These are phyloP conservation scores for Fagopyrum tataricum DNA, from an alignment of 148 eudicot species.

Conservation along the genomic window DNA sequence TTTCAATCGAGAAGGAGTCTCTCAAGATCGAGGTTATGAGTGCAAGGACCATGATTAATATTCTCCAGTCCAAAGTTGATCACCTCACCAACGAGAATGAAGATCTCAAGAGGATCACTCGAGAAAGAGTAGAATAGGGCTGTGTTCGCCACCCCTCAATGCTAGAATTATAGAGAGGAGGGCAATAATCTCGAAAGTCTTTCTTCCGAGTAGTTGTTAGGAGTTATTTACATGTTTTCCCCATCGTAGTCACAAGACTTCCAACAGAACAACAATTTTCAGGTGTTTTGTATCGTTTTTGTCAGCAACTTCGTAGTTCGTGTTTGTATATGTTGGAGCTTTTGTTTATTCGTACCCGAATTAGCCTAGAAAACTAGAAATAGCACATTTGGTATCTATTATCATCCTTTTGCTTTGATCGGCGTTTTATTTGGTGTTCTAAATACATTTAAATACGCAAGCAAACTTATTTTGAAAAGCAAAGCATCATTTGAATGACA, in stretches of 20 bases:
- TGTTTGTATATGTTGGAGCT: neutral
- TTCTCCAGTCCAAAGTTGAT: constrained; percentile 80
- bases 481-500: constrained; percentile 5
- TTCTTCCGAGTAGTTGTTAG: constrained; percentile 2
- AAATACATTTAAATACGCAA: too few species aligned
- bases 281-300: neutral
- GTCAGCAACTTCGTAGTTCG: neutral
- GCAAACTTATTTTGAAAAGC: neutral
- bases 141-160: neutral
- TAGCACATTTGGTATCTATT: too few species aligned
- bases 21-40: constrained; percentile 95
- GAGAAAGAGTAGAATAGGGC: neutral
- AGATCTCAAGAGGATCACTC: constrained; percentile 36
- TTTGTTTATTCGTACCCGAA: too few species aligned
- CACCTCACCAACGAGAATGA: constrained; percentile 58
- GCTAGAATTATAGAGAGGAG: neutral
- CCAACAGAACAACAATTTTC: neutral
- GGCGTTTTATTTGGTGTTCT: too few species aligned
- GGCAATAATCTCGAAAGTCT: neutral
- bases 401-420: too few species aligned
- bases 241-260: neutral
- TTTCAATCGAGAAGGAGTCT: constrained; percentile 91
- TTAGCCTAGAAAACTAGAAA: too few species aligned
- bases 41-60: constrained; percentile 92
- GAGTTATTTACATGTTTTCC: neutral